phyloP scores from a whole-genome alignment of 2,329 filamentous ascomycete genomes.

The Tolypocladium inflatum region DNA sequence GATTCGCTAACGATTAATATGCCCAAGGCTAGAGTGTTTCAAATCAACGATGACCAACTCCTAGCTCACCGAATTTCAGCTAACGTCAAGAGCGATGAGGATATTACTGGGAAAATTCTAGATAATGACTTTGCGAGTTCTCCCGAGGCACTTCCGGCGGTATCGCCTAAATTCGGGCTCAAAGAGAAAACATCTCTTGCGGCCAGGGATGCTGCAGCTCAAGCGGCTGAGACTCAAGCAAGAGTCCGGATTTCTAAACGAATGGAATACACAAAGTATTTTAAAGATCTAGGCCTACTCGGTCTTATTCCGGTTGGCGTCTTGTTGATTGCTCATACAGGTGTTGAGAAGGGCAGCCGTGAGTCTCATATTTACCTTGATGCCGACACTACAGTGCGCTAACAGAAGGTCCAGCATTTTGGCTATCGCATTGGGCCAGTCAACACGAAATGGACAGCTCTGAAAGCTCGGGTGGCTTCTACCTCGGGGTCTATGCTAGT shows the following conservation, averaged over 20 bases:
- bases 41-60: not conserved
- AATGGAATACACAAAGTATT: not conserved
- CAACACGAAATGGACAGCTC: not conserved
- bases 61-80: not conserved
- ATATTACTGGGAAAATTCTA: not conserved
- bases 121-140: no score
- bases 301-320: not conserved
- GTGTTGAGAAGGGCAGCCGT: constrained; percentile 1
- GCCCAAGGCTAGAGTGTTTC: not conserved
- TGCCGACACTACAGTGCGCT: not conserved
- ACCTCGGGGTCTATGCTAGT: not conserved
- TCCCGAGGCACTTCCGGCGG: not conserved
- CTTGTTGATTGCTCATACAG: not conserved
- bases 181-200: not conserved
- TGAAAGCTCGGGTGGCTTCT: not conserved
- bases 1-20: not conserved
- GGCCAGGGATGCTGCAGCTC: not conserved
- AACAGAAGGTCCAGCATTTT: not conserved
- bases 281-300: not conserved
- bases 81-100: not conserved
- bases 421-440: not conserved
- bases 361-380: not conserved
- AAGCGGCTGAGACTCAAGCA: no score
- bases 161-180: not conserved
- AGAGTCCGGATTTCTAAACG: not conserved